Percentiles rank a stretch among this genome's conserved stretches.
These are phyloP conservation scores for Leptographium lundbergii DNA, from an alignment of 2,329 filamentous ascomycete genomes.

Conservation along the genomic window DNA sequence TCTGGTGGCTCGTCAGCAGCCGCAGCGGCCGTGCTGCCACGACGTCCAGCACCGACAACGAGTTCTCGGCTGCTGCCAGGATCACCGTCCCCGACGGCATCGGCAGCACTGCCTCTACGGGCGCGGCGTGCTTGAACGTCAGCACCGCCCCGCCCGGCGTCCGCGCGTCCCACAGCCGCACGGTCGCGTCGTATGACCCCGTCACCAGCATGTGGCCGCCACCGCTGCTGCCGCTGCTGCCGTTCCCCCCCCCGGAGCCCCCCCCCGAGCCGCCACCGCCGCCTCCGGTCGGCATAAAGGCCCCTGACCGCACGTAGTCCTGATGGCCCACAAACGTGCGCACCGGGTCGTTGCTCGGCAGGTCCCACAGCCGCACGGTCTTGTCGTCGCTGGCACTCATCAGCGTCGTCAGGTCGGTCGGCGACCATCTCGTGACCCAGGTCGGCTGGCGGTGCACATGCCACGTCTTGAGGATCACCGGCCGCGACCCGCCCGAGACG, in stretches of 20 bases:
- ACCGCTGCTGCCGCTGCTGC: neutral
- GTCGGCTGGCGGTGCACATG: slow-evolving; percentile 87
- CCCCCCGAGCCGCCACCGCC: slow-evolving; percentile 30
- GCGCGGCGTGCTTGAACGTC: slow-evolving; percentile 87
- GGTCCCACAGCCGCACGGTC: slow-evolving; percentile 87
- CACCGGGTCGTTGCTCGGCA: slow-evolving; percentile 65
- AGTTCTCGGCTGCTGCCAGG: slow-evolving; percentile 71
- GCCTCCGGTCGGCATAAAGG: slow-evolving; percentile 58
- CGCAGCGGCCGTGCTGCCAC: slow-evolving; percentile 81
- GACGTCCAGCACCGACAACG: slow-evolving; percentile 83
- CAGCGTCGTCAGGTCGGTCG: slow-evolving; percentile 69
- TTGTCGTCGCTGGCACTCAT: slow-evolving; percentile 88
- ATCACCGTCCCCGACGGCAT: slow-evolving; percentile 79
- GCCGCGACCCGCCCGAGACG: slow-evolving; percentile 48
- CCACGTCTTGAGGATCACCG: slow-evolving; percentile 93
- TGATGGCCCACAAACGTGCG: slow-evolving; percentile 74
- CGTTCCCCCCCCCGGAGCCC: too few relatives aligned
- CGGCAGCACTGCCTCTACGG: slow-evolving; percentile 78
- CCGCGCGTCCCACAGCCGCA: slow-evolving; percentile 85
- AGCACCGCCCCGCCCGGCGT: slow-evolving; percentile 59
- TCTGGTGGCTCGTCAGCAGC: slow-evolving; percentile 87
- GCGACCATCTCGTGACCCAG: slow-evolving; percentile 87
- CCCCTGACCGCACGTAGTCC: slow-evolving; percentile 83
- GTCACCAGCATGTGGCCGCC: slow-evolving; percentile 64
- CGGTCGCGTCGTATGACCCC: slow-evolving; percentile 89